These are phyloP conservation scores for Chlamydomonas sphaeroides DNA, from an alignment of 139 green algal species.

Conservation along the genomic window DNA sequence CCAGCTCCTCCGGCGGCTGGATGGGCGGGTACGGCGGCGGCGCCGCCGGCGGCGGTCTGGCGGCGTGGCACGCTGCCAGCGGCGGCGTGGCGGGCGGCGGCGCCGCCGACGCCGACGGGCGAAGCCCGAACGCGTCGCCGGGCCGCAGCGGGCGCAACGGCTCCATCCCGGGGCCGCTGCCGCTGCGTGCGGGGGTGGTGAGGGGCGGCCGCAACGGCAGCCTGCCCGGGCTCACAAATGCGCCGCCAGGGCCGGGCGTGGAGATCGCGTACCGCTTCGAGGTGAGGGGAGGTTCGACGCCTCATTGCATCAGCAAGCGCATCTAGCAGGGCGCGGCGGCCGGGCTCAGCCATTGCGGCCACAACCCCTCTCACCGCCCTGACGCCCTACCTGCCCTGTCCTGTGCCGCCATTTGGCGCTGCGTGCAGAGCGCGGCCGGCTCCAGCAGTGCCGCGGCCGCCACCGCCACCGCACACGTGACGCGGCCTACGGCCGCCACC, in stretches of 20 bases:
- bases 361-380: background rate
- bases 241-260: slow-evolving; percentile 9
- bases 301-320: too few relatives aligned
- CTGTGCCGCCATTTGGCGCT: background rate
- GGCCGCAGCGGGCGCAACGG: background rate
- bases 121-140: background rate
- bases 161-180: slow-evolving; percentile 24
- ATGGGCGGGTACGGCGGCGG: background rate
- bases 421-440: background rate
- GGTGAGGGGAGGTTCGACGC: too few relatives aligned
- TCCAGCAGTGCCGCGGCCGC: background rate
- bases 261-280: slow-evolving; percentile 16
- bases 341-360: too few relatives aligned
- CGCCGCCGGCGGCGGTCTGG: background rate
- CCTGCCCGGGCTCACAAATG: slow-evolving; percentile 8
- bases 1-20: too few relatives aligned
- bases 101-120: background rate
- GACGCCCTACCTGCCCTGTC: background rate
- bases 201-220: slow-evolving; percentile 24
- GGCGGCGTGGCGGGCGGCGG: too few relatives aligned
- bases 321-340: too few relatives aligned
- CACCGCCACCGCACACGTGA: background rate
- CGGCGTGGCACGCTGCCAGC: background rate
- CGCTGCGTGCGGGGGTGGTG: background rate
- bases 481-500: background rate